Evolutionary conservation across 139 green algal species (phyloP).

Genomic region (Mychonastes homosphaera): DNA sequence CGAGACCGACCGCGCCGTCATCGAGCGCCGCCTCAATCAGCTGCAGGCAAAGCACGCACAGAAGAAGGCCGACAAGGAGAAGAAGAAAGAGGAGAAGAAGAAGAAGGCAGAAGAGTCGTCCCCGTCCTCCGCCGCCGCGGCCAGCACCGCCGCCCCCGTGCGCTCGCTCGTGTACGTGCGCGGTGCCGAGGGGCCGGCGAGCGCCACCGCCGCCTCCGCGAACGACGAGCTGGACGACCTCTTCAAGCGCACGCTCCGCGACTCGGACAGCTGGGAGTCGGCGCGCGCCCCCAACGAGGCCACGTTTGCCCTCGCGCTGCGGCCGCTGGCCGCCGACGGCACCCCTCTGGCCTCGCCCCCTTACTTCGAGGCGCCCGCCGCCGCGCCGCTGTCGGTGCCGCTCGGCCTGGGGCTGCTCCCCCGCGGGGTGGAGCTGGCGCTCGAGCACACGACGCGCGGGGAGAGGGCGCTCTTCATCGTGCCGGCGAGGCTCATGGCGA

Average conservation of each 20-base stretch:
- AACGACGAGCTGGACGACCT: slow-evolving; percentile 22
- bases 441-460: slow-evolving; percentile 35
- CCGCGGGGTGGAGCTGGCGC: slow-evolving; percentile 34
- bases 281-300: slow-evolving; percentile 67
- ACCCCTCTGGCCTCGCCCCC: not conserved
- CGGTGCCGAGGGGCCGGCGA: no score
- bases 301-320: not conserved
- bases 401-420: slow-evolving; percentile 32
- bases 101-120: not conserved
- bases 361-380: slow-evolving; percentile 8
- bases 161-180: no score
- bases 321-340: not conserved
- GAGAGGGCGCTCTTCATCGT: slow-evolving; percentile 39
- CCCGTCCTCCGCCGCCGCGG: slow-evolving; percentile 1
- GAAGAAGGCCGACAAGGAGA: not conserved
- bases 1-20: no score
- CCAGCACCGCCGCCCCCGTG: no score
- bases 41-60: slow-evolving; percentile 1
- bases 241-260: slow-evolving; percentile 35
- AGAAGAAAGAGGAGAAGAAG: no score
- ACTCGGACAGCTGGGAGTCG: slow-evolving; percentile 59
- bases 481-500: slow-evolving; percentile 16
- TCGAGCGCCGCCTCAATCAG: no score
- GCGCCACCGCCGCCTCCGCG: no score
- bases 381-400: slow-evolving; percentile 21